phyloP scores from a whole-genome alignment of 371 early-diverging fungal species.

The Chytridium lagenaria region DNA sequence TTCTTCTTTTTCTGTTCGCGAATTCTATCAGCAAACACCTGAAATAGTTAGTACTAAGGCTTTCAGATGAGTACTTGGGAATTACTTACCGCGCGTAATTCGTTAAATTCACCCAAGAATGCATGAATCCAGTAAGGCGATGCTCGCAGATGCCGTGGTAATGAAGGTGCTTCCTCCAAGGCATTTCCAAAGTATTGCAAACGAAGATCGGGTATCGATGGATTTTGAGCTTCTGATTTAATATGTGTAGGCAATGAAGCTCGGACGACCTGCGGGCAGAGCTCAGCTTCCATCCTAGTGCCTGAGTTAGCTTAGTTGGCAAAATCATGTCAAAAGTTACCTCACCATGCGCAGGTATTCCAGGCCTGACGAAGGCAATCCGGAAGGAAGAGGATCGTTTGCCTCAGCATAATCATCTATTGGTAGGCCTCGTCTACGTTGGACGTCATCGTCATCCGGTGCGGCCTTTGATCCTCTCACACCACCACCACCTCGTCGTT shows the following conservation, averaged over 20 bases:
- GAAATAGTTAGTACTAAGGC: not conserved
- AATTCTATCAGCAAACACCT: not conserved
- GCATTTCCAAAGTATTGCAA: constrained; percentile 1
- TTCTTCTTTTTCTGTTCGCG: too few species aligned
- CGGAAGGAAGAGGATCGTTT: constrained; percentile 22
- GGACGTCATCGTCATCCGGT: constrained; percentile 25
- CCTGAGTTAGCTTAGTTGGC: not conserved
- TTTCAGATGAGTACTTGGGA: too few species aligned
- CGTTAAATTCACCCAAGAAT: not conserved
- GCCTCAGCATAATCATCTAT: constrained; percentile 30
- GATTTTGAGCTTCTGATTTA: not conserved
- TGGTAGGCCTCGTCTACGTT: constrained; percentile 30
- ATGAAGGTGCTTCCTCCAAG: not conserved
- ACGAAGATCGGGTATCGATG: not conserved
- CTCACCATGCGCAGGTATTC: constrained; percentile 61
- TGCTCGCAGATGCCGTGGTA: constrained; percentile 16
- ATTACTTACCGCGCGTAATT: not conserved
- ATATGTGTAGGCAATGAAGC: not conserved
- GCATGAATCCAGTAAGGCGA: not conserved
- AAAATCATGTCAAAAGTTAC: constrained; percentile 14
- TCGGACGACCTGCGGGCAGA: not conserved
- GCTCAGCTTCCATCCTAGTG: constrained; percentile 4
- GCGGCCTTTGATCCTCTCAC: not conserved
- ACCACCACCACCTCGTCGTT: not conserved
- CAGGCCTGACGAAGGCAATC: constrained; percentile 54